phyloP scores from a whole-genome alignment of 352 stramenopile species.

The Pythium dissimile region DNA sequence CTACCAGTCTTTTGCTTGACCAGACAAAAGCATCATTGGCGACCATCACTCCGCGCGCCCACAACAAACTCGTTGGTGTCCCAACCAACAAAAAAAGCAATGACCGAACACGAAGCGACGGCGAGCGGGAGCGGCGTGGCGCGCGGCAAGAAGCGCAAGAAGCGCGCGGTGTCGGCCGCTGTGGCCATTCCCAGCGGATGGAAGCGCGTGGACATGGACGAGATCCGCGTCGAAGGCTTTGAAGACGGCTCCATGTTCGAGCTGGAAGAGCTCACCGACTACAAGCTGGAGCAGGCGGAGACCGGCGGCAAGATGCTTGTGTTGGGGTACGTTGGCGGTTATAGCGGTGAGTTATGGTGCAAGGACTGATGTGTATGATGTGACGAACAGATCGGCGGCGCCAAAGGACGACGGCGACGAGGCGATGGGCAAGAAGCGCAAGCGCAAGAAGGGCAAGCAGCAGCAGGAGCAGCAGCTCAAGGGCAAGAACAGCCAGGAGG shows the following conservation, averaged over 20 bases:
- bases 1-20: slow-evolving; percentile 19
- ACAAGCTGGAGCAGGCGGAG: slow-evolving; percentile 53
- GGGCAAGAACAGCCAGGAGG: too few relatives aligned
- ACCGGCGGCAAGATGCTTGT: slow-evolving; percentile 57
- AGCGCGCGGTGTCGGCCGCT: slow-evolving; percentile 19
- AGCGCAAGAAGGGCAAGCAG: slow-evolving; percentile 49
- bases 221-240: slow-evolving; percentile 78
- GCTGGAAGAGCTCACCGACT: slow-evolving; percentile 82
- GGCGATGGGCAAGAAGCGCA: slow-evolving; percentile 44
- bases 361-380: not conserved
- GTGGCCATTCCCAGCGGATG: slow-evolving; percentile 31
- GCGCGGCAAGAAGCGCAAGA: slow-evolving; percentile 61
- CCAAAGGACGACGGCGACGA: slow-evolving; percentile 10
- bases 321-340: slow-evolving; percentile 19
- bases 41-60: slow-evolving; percentile 8
- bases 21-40: slow-evolving; percentile 3
- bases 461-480: slow-evolving; percentile 24
- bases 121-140: slow-evolving; percentile 21
- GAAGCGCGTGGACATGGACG: slow-evolving; percentile 67
- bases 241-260: slow-evolving; percentile 83
- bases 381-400: not conserved
- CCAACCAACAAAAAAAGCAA: slow-evolving; percentile 5
- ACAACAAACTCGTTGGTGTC: slow-evolving; percentile 9
- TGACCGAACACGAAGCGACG: not conserved
- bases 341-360: slow-evolving; percentile 9